A percentile compares a stretch with the other conserved stretches of the same genome.
Evolutionary conservation across 805 yeast species (phyloP).

Genomic region (Ogataea nonfermentans): DNA sequence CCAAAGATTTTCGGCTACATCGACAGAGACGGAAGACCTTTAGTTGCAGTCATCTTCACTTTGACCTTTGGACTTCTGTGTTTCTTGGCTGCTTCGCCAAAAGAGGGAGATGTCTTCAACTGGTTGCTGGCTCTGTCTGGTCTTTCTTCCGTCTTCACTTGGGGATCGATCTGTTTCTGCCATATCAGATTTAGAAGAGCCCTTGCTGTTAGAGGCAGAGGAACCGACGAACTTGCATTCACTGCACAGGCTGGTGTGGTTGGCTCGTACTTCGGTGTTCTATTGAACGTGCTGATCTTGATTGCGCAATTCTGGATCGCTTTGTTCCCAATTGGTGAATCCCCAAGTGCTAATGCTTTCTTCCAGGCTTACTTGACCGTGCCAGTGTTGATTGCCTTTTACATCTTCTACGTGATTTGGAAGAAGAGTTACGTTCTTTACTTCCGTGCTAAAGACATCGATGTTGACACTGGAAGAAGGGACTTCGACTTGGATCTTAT

Average conservation of each 20-base stretch:
- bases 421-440: constrained; percentile 44
- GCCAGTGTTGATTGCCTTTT: constrained; percentile 59
- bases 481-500: constrained; percentile 55
- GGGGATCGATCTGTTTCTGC: constrained; percentile 71
- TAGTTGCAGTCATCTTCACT: constrained; percentile 60
- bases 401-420: constrained; percentile 34
- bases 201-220: constrained; percentile 61
- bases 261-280: constrained; percentile 65
- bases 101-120: constrained; percentile 57
- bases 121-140: constrained; percentile 82
- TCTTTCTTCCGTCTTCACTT: constrained; percentile 71
- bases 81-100: constrained; percentile 59
- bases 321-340: constrained; percentile 58
- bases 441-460: constrained; percentile 48
- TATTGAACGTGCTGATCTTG: constrained; percentile 57
- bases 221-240: constrained; percentile 65
- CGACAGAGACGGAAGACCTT: constrained; percentile 77
- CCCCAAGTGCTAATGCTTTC: constrained; percentile 55
- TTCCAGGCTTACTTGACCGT: constrained; percentile 65
- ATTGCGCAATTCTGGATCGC: constrained; percentile 84
- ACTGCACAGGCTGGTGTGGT: constrained; percentile 63
- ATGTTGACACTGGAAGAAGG: constrained; percentile 63
- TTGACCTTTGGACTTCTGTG: constrained; percentile 56
- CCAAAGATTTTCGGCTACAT: constrained; percentile 64
- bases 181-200: constrained; percentile 74